These are phyloP conservation scores for Przewalskia tangutica DNA, from an alignment of 257 asterid genomes.

Conservation along the genomic window DNA sequence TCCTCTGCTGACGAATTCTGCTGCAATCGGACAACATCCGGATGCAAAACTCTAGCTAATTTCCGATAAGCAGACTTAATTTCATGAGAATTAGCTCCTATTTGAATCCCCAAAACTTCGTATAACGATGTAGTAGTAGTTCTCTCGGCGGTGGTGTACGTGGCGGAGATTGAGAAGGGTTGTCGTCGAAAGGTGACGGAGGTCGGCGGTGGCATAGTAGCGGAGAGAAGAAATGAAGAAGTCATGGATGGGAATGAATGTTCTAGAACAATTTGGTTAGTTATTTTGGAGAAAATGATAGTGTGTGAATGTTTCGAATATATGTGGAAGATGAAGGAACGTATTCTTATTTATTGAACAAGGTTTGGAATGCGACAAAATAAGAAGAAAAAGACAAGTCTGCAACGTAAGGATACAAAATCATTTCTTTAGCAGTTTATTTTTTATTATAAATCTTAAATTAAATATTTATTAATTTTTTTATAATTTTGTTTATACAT, in stretches of 20 bases:
- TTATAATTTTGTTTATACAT: too few species aligned
- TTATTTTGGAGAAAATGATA: background rate
- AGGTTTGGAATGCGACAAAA: background rate
- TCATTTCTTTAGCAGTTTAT: too few species aligned
- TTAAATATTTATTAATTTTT: too few species aligned
- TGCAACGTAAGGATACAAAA: background rate
- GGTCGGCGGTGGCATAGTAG: background rate
- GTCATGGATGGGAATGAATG: conserved; percentile 26
- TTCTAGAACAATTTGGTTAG: background rate
- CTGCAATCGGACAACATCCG: conserved; percentile 29
- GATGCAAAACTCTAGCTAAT: conserved; percentile 21
- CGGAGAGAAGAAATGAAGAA: conserved; percentile 21
- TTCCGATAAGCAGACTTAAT: conserved; percentile 23
- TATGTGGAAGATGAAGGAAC: background rate
- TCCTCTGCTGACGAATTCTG: conserved; percentile 27
- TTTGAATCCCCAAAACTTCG: conserved; percentile 23
- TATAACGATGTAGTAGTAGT: conserved; percentile 28
- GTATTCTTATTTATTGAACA: background rate
- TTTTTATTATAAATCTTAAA: too few species aligned
- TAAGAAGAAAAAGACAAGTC: background rate
- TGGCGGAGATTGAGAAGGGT: conserved; percentile 28
- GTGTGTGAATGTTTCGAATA: background rate
- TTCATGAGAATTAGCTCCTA: conserved; percentile 17
- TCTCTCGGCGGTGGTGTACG: conserved; percentile 30
- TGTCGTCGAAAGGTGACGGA: background rate